Conservation (phyloP, 2,329 filamentous ascomycete species). For the Lecanicillium sp. region DNA sequence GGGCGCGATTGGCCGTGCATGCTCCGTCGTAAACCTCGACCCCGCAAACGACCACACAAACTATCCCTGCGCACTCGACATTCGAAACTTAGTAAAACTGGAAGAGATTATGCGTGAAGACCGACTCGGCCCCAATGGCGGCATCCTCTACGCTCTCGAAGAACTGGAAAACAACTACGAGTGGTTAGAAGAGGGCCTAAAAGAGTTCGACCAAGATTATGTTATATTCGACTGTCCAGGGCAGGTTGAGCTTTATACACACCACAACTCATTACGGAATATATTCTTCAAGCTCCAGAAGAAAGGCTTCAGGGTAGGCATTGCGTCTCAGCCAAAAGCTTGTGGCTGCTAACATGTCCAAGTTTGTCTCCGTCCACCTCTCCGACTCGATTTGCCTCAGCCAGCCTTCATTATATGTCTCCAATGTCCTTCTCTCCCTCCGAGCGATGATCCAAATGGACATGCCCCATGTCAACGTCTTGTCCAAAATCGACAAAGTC, state of each 20-base stretch:
- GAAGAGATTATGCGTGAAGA: slow-evolving; percentile 95
- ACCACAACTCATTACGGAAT: slow-evolving; percentile 85
- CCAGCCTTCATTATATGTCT: slow-evolving; percentile 89
- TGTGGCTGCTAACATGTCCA: slow-evolving; percentile 24
- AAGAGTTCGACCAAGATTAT: slow-evolving; percentile 81
- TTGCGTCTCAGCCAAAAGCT: not conserved
- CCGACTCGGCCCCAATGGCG: slow-evolving; percentile 84
- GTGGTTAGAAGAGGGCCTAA: slow-evolving; percentile 79
- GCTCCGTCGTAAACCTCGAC: slow-evolving; percentile 92
- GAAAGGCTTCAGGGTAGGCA: slow-evolving; percentile 73
- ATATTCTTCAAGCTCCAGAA: slow-evolving; percentile 90
- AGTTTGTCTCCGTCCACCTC: slow-evolving; percentile 91
- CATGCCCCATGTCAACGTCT: slow-evolving; percentile 88
- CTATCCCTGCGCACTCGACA: slow-evolving; percentile 85
- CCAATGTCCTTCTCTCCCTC: slow-evolving; percentile 85
- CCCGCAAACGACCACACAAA: slow-evolving; percentile 91
- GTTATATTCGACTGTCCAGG: slow-evolving; percentile 94
- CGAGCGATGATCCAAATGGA: slow-evolving; percentile 98
- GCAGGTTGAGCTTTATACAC: slow-evolving; percentile 94
- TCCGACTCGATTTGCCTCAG: slow-evolving; percentile 93
- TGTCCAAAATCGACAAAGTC: slow-evolving; percentile 97
- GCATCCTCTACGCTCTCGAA: slow-evolving; percentile 86
- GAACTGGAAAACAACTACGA: slow-evolving; percentile 92
- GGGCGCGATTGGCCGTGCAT: slow-evolving; percentile 88
- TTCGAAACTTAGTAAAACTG: slow-evolving; percentile 79